Evolutionary conservation across 1,284 basidiomycete species (phyloP).

Genomic region (Peniophora sp.): DNA sequence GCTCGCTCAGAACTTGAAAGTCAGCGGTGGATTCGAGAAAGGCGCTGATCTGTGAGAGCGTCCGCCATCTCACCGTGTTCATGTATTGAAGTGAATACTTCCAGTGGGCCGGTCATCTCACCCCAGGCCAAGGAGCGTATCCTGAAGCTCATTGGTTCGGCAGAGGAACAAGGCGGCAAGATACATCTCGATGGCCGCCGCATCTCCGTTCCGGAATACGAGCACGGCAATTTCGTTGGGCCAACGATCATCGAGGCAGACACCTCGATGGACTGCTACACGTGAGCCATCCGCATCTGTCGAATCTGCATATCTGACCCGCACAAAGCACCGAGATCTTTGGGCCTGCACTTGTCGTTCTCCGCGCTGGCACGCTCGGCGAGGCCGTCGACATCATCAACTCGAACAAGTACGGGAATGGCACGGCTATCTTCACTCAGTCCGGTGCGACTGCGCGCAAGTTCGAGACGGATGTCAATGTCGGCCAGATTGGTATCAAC

Average conservation of each 20-base stretch:
- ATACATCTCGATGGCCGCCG: slow-evolving; percentile 85
- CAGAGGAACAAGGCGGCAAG: slow-evolving; percentile 79
- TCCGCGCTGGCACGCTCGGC: slow-evolving; percentile 82
- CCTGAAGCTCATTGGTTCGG: slow-evolving; percentile 71
- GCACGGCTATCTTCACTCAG: slow-evolving; percentile 95
- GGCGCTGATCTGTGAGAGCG: slow-evolving; percentile 83
- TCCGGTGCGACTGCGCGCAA: slow-evolving; percentile 93
- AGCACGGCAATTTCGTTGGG: slow-evolving; percentile 92
- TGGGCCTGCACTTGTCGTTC: slow-evolving; percentile 81
- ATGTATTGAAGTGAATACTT: slow-evolving; percentile 8
- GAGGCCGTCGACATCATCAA: slow-evolving; percentile 91
- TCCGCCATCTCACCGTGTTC: slow-evolving; percentile 10
- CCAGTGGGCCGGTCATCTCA: slow-evolving; percentile 90
- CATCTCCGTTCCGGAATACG: slow-evolving; percentile 66
- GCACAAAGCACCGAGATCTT: slow-evolving; percentile 83
- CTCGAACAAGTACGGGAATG: slow-evolving; percentile 86
- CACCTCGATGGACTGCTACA: slow-evolving; percentile 83
- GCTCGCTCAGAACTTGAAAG: slow-evolving; percentile 74
- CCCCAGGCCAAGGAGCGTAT: slow-evolving; percentile 80
- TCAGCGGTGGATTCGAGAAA: slow-evolving; percentile 87
- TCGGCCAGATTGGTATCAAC: slow-evolving; percentile 93
- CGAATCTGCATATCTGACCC: slow-evolving; percentile 2
- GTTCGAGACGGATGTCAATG: slow-evolving; percentile 85
- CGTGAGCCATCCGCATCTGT: slow-evolving; percentile 37
- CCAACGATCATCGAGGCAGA: slow-evolving; percentile 85